Conservation (phyloP, 2,329 filamentous ascomycete species). For the Annulohypoxylon truncatum region DNA sequence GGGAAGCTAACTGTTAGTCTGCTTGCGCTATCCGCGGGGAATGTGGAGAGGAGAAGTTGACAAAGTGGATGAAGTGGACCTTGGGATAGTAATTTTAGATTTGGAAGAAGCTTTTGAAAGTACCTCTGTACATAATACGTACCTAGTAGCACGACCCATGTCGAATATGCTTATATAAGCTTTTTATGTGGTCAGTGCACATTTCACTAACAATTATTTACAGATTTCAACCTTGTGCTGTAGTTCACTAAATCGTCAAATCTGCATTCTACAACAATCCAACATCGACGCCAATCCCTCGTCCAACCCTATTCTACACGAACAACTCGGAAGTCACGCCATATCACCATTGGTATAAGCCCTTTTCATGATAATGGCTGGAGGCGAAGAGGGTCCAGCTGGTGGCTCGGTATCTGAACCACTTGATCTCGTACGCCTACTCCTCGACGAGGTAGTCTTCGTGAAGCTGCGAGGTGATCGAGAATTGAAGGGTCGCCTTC, state of each 20-base stretch:
- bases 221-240: neutral
- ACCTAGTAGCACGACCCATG: no score
- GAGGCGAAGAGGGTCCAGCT: constrained; percentile 77
- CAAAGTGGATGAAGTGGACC: neutral
- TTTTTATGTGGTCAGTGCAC: neutral
- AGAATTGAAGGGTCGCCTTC: constrained; percentile 93
- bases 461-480: constrained; percentile 96
- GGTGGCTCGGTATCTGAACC: constrained; percentile 88
- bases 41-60: neutral
- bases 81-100: neutral
- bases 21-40: neutral
- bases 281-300: neutral
- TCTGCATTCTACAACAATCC: neutral
- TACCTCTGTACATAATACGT: neutral
- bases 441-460: constrained; percentile 95
- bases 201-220: constrained; percentile 27
- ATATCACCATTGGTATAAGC: neutral
- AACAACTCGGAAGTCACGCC: neutral
- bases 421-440: constrained; percentile 92
- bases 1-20: constrained; percentile 1
- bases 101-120: neutral
- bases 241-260: neutral
- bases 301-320: neutral
- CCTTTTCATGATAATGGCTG: constrained; percentile 75
- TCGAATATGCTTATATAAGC: constrained; percentile 7